Evolutionary conservation across 179 eudicot species (phyloP).

Genomic region (Vitellaria paradoxa): DNA sequence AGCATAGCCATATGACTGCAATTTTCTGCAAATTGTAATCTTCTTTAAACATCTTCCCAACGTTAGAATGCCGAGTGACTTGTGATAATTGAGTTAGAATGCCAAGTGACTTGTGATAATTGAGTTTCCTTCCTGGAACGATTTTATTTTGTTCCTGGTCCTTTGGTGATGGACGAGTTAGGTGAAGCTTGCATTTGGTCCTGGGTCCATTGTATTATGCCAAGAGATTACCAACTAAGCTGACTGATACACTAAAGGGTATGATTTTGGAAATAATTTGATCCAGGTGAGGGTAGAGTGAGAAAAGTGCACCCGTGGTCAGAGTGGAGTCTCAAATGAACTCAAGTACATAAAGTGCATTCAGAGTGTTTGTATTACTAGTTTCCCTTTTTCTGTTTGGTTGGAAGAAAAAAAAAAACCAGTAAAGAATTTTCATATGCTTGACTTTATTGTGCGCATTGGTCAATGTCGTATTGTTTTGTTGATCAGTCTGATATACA

Average conservation of each 20-base stretch:
- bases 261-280: not conserved
- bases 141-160: not conserved
- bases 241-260: not conserved
- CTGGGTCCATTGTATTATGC: not conserved
- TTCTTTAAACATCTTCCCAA: not conserved
- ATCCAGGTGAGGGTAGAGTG: not conserved
- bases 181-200: not conserved
- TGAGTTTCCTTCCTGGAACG: not conserved
- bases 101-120: not conserved
- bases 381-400: no score
- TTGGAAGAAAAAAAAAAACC: not conserved
- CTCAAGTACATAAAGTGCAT: not conserved
- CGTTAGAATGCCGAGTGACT: not conserved
- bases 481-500: not conserved
- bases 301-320: not conserved
- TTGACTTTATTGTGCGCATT: not conserved
- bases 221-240: constrained; percentile 7
- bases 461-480: not conserved
- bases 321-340: not conserved
- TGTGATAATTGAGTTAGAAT: not conserved
- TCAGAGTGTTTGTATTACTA: no score
- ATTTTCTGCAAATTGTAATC: not conserved
- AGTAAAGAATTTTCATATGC: not conserved
- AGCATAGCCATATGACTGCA: not conserved
- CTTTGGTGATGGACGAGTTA: constrained; percentile 2